phyloP scores from a whole-genome alignment of 495 filamentous ascomycete genomes.

The Chlorociboria aeruginascens region DNA sequence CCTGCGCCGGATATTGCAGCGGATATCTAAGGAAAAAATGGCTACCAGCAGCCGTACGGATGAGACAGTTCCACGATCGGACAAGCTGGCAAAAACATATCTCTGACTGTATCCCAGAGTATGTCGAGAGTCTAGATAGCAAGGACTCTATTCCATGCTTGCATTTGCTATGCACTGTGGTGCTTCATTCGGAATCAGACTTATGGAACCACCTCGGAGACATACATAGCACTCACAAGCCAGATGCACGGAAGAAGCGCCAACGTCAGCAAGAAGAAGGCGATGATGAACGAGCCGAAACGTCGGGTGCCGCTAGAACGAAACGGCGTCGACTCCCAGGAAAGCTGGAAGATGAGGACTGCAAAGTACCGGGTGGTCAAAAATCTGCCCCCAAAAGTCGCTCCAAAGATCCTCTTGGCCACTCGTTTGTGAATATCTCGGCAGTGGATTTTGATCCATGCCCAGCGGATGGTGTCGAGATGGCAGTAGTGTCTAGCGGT shows the following conservation, averaged over 20 bases:
- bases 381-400: constrained; percentile 1
- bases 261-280: background rate
- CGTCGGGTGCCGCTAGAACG: background rate
- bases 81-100: constrained; percentile 9
- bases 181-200: constrained; percentile 10
- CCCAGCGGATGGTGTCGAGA: background rate
- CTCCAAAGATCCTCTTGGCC: background rate
- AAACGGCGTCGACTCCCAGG: background rate
- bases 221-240: constrained; percentile 9
- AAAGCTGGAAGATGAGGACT: constrained; percentile 7
- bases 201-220: constrained; percentile 12
- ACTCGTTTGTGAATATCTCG: constrained; percentile 3
- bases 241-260: background rate
- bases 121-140: constrained; percentile 7
- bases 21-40: constrained; percentile 8
- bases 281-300: background rate
- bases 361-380: constrained; percentile 3
- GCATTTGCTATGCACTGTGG: constrained; percentile 6
- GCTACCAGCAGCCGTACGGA: constrained; percentile 4
- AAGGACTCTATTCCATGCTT: constrained; percentile 8
- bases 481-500: constrained; percentile 5
- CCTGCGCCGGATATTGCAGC: constrained; percentile 10
- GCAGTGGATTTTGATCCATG: constrained; percentile 1
- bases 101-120: constrained; percentile 7
- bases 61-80: constrained; percentile 4